phyloP scores from a whole-genome alignment of 1,284 basidiomycete species.

The Puccinia novopanici region DNA sequence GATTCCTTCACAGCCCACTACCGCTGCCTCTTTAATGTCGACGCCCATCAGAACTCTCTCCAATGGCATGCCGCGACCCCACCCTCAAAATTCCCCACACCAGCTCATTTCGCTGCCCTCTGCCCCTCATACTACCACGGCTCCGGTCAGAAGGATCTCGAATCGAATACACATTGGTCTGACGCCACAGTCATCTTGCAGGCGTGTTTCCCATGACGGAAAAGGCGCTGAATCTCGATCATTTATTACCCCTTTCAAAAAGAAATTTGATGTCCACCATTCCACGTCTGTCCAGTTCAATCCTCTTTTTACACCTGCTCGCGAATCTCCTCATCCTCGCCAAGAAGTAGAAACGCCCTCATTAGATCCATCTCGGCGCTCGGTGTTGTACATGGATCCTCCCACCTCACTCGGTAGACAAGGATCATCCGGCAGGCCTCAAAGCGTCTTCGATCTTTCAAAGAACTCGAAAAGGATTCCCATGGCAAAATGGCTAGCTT shows the following conservation, averaged over 20 bases:
- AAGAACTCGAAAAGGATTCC: background rate
- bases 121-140: conserved; percentile 12
- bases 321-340: background rate
- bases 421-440: conserved; percentile 8
- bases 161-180: conserved; percentile 32
- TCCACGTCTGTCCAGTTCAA: conserved; percentile 5
- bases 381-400: conserved; percentile 20
- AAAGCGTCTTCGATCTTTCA: conserved; percentile 18
- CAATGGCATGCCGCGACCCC: background rate
- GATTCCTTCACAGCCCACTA: conserved; percentile 20
- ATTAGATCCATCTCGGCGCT: background rate
- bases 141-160: conserved; percentile 6
- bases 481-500: conserved; percentile 31
- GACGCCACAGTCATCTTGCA: conserved; percentile 32
- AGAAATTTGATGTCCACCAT: conserved; percentile 1
- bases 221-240: conserved; percentile 10
- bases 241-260: conserved; percentile 49
- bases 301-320: conserved; percentile 6
- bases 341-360: conserved; percentile 8
- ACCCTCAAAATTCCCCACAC: background rate
- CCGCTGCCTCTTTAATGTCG: conserved; percentile 13
- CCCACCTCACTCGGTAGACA: conserved; percentile 13
- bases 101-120: background rate
- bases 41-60: conserved; percentile 6
- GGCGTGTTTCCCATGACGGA: background rate